phyloP scores from a whole-genome alignment of 2,329 filamentous ascomycete species.

The Calycina herbarum region DNA sequence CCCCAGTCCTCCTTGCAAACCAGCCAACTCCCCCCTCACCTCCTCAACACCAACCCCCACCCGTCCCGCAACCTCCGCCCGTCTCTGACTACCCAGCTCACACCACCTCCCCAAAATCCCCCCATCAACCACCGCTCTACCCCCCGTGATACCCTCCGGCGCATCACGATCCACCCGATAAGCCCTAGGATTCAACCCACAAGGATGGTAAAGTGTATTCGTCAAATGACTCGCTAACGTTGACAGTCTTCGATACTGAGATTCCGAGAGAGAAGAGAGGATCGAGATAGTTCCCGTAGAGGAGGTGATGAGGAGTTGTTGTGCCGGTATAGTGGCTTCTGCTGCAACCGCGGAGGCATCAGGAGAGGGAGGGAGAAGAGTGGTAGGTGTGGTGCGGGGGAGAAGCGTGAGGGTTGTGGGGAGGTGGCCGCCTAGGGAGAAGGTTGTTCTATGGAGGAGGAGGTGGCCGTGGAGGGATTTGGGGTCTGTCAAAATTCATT shows the following conservation, averaged over 20 bases:
- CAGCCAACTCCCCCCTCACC: slow-evolving; percentile 69
- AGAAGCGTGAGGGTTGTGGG: slow-evolving; percentile 75
- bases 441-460: slow-evolving; percentile 82
- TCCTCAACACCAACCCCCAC: slow-evolving; percentile 69
- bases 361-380: slow-evolving; percentile 47
- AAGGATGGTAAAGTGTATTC: slow-evolving; percentile 72
- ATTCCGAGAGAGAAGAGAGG: slow-evolving; percentile 75
- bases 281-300: slow-evolving; percentile 75
- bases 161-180: slow-evolving; percentile 67
- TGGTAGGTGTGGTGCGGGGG: slow-evolving; percentile 58
- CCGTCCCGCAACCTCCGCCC: slow-evolving; percentile 71
- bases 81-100: slow-evolving; percentile 70
- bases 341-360: slow-evolving; percentile 33
- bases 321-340: slow-evolving; percentile 39
- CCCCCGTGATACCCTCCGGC: slow-evolving; percentile 42
- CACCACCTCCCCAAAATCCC: slow-evolving; percentile 72
- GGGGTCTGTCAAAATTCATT: slow-evolving; percentile 61
- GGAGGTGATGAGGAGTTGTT: slow-evolving; percentile 67
- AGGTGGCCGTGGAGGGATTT: slow-evolving; percentile 89
- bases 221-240: slow-evolving; percentile 79
- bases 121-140: slow-evolving; percentile 65
- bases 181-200: slow-evolving; percentile 79
- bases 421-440: slow-evolving; percentile 78
- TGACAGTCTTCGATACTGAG: slow-evolving; percentile 78
- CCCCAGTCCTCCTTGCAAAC: slow-evolving; percentile 59